Evolutionary conservation across 352 stramenopile genomes (phyloP).

Genomic region (Phytophthora syringae): DNA sequence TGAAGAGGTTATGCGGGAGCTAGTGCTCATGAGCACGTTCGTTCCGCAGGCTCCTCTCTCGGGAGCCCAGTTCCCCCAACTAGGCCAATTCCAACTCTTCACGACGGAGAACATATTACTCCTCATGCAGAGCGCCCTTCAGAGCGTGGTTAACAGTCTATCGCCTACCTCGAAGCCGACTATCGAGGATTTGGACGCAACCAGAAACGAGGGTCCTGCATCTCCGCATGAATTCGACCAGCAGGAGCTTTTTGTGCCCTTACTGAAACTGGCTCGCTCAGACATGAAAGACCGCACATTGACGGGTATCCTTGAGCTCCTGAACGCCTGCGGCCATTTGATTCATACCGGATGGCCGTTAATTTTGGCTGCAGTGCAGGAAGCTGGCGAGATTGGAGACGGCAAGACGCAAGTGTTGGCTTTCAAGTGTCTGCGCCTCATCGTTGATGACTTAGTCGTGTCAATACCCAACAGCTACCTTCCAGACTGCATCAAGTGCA

Average conservation of each 20-base stretch:
- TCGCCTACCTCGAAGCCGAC: constrained; percentile 55
- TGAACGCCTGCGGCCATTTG: constrained; percentile 79
- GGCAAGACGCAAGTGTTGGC: constrained; percentile 81
- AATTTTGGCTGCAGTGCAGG: constrained; percentile 68
- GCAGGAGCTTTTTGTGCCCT: constrained; percentile 66
- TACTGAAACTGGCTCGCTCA: constrained; percentile 67
- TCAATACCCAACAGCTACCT: constrained; percentile 78
- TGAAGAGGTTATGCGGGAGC: constrained; percentile 76
- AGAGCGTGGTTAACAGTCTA: constrained; percentile 66
- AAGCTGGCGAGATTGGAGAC: constrained; percentile 71
- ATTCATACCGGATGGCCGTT: constrained; percentile 76
- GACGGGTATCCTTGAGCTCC: constrained; percentile 72
- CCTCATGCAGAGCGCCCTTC: constrained; percentile 77
- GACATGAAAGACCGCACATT: constrained; percentile 83
- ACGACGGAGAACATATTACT: constrained; percentile 83
- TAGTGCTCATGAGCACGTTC: constrained; percentile 79
- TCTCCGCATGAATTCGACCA: constrained; percentile 70
- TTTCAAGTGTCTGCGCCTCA: constrained; percentile 97
- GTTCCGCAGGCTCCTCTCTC: constrained; percentile 45
- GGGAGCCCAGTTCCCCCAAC: constrained; percentile 57
- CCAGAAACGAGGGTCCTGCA: constrained; percentile 30
- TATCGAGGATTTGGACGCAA: constrained; percentile 56
- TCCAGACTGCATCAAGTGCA: constrained; percentile 90
- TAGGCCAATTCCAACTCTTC: constrained; percentile 77
- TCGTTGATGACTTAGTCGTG: constrained; percentile 97